Percentiles rank a stretch among this genome's conserved stretches.
phyloP scores from a whole-genome alignment of 805 yeast species.

The Blastobotrys parvus region DNA sequence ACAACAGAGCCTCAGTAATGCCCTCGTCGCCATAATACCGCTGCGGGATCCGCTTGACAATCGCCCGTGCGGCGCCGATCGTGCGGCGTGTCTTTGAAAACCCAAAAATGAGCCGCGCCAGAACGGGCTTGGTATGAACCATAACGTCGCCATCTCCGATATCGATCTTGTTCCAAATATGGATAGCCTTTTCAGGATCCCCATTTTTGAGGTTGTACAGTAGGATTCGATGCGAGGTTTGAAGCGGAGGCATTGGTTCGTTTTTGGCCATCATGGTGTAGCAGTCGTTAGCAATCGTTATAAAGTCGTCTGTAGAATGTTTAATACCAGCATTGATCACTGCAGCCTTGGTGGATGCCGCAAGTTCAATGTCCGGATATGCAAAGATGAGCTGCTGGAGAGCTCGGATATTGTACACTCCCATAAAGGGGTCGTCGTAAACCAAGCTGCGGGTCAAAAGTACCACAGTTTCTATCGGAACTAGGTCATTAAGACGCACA shows the following conservation, averaged over 20 bases:
- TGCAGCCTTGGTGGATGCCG: not conserved
- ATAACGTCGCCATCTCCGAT: not conserved
- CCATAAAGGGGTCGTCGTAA: not conserved
- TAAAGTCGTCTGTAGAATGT: not conserved
- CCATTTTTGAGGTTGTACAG: conserved; percentile 7
- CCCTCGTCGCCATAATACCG: conserved; percentile 12
- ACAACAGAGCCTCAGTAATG: conserved; percentile 17
- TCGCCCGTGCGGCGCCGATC: too few species aligned
- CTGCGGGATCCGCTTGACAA: conserved; percentile 11
- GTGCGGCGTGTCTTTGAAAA: conserved; percentile 16
- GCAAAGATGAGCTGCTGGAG: not conserved
- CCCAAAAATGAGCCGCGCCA: conserved; percentile 12
- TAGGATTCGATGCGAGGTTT: conserved; percentile 6
- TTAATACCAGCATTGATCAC: not conserved
- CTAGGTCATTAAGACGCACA: not conserved
- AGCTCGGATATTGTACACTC: not conserved
- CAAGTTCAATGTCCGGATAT: not conserved
- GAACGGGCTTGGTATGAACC: conserved; percentile 3
- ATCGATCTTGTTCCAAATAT: conserved; percentile 6
- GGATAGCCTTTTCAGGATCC: conserved; percentile 4
- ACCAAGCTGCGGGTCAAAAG: not conserved
- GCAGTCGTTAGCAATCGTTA: not conserved
- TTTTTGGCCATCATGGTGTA: not conserved
- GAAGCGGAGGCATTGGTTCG: not conserved
- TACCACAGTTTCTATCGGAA: not conserved